Conservation (phyloP, 495 filamentous ascomycete species). For the Podospora australis region DNA sequence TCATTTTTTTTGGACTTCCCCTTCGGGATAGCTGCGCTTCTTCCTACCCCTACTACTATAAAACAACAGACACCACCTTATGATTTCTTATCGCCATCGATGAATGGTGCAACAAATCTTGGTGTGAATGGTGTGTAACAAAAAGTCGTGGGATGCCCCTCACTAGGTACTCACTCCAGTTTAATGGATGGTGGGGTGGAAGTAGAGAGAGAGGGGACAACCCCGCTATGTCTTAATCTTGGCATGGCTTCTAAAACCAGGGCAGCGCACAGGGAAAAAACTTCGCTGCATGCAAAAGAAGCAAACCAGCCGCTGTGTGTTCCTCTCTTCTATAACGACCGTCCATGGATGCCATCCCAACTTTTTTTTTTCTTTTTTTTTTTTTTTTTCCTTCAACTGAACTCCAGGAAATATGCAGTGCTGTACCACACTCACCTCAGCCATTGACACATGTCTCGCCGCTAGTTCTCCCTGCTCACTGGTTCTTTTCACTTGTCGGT, state of each 20-base stretch:
- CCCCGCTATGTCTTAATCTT: background rate
- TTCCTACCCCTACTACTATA: no score
- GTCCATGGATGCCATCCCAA: no score
- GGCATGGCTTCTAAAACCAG: background rate
- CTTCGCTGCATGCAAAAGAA: background rate
- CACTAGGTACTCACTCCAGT: background rate
- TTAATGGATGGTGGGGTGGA: constrained; percentile 1
- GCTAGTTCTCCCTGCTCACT: no score
- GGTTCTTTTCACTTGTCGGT: no score
- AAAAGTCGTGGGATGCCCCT: no score
- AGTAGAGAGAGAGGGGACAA: background rate
- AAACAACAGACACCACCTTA: no score
- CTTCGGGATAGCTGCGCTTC: constrained; percentile 2
- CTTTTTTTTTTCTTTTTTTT: background rate
- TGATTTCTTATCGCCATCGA: no score
- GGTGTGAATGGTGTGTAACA: no score
- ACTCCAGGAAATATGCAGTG: background rate
- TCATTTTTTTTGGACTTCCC: background rate
- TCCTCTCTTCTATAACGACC: no score
- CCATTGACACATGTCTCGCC: background rate
- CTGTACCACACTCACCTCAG: background rate
- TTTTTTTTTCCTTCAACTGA: background rate
- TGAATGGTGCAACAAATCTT: no score
- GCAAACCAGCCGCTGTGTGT: background rate
- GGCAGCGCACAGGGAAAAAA: background rate